Base-by-base conservation (phyloP, 306 rosid genomes). In the Oemleria cerasiformis region DNA sequence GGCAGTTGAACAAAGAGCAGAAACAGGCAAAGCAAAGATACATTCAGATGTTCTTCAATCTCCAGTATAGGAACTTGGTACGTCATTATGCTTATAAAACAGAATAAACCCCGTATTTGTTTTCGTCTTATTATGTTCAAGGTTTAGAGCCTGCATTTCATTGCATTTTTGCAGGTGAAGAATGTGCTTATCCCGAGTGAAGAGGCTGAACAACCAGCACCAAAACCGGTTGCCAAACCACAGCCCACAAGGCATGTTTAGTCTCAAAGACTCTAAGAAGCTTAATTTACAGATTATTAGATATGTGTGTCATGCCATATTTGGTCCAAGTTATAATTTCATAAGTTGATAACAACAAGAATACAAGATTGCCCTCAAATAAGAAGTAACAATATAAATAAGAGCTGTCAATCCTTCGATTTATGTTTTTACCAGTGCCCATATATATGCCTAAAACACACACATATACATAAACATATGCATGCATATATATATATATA, bases 21-120 rank as follows among this genome's bases (percentile, higher is more conserved):
- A 93, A 93, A 69, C 88, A 58, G 75, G 97, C 97, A 71, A 93
- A 88, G 60, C 89, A 85, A 78, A 88, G 89, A 90, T 93, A 93
- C 85, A 86, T 90, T 49, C 96, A 93, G 51, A 63, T 90, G 92
- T 87, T 93, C 71, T 90, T 87, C 73, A 88, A 81, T 81, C 96
- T 88, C 47, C 77, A 81, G 44, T 90, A 82, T 74, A 88, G 82
- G 81, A 81, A 86, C 77, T 81, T 90, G 90, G 98, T 92, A 73
- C 49, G 74, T 59, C 41, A 10, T 40, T 23, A 57, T 79, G 30
- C 25, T 61, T 49, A 48, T 58, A 48, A 0, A 5, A 65, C 9
- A 23, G 12, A 40, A 44, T 43, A 15, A 53, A 36, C 5, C 49
- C 16, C 41, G 5, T 36, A 51, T 23, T 50, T 43, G 36, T 62